A percentile compares a stretch with the other conserved stretches of the same genome.
These are phyloP conservation scores for Cnidoscolus chayamansa DNA, from an alignment of 441 rosid genomes.

Conservation along the genomic window DNA sequence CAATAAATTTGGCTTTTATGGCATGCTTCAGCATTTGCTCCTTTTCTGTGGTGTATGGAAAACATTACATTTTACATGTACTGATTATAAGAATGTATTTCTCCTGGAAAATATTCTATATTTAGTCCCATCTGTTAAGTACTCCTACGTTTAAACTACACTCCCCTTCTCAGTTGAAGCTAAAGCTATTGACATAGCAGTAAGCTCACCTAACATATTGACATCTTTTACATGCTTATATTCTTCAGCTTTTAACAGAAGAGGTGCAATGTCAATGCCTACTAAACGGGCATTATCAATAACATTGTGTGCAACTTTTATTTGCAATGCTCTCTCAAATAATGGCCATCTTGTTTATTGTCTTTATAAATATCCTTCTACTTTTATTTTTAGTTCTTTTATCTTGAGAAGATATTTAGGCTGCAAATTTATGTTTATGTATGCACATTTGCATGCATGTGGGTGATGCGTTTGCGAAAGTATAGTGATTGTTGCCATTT, in stretches of 20 bases:
- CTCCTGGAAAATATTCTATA: slow-evolving; percentile 5
- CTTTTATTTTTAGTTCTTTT: background rate
- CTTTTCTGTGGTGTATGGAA: background rate
- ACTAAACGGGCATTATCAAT: background rate
- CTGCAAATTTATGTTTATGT: background rate
- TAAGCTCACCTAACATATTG: slow-evolving; percentile 19
- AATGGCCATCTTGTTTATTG: background rate
- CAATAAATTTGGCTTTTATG: background rate
- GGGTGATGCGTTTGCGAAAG: background rate
- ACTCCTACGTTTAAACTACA: background rate
- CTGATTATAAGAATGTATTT: slow-evolving; percentile 6
- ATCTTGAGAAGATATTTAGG: background rate
- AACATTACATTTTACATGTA: background rate
- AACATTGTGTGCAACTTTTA: background rate
- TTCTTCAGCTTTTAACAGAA: background rate
- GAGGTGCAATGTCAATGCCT: background rate
- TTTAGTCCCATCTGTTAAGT: slow-evolving; percentile 1
- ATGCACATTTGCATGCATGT: background rate
- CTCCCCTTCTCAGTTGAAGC: slow-evolving; percentile 32
- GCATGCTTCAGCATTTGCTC: background rate
- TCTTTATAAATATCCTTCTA: background rate
- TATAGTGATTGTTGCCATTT: slow-evolving; percentile 15
- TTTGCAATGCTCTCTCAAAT: background rate
- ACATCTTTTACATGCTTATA: background rate
- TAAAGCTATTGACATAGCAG: slow-evolving; percentile 64